phyloP scores from a whole-genome alignment of 257 asterid species.

The Capsicum chinense region DNA sequence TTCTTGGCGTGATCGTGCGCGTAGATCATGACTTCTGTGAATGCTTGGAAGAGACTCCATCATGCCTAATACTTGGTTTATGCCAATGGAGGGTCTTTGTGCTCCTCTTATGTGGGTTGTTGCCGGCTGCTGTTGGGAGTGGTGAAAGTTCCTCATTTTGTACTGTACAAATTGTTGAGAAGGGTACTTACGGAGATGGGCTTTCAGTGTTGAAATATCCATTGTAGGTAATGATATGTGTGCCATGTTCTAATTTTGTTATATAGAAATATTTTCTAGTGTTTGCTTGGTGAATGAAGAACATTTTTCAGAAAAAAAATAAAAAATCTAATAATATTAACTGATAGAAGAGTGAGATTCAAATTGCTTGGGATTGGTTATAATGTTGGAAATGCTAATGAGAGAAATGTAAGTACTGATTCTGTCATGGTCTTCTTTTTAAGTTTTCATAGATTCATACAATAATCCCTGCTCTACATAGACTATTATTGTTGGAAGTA shows the following conservation, averaged over 20 bases:
- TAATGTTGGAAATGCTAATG: no score
- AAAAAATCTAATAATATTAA: no score
- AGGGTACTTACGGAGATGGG: not conserved
- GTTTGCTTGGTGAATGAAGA: no score
- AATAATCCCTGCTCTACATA: no score
- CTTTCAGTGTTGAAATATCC: not conserved
- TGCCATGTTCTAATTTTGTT: not conserved
- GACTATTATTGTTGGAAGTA: no score
- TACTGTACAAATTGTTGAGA: not conserved
- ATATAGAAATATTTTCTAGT: not conserved
- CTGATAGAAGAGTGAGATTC: no score
- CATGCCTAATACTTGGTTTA: not conserved
- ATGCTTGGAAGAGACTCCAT: not conserved
- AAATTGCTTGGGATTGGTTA: no score
- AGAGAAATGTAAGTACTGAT: no score
- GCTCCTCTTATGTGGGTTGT: not conserved
- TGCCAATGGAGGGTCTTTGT: not conserved
- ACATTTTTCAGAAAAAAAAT: no score
- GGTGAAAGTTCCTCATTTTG: not conserved
- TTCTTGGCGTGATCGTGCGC: slow-evolving; percentile 84
- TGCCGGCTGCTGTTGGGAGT: not conserved
- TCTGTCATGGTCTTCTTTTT: no score
- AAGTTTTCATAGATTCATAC: no score
- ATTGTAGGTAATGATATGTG: not conserved
- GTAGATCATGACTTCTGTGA: slow-evolving; percentile 41